Conservation (phyloP, 2,329 filamentous ascomycete species). For the Pseudogymnoascus sp. region DNA sequence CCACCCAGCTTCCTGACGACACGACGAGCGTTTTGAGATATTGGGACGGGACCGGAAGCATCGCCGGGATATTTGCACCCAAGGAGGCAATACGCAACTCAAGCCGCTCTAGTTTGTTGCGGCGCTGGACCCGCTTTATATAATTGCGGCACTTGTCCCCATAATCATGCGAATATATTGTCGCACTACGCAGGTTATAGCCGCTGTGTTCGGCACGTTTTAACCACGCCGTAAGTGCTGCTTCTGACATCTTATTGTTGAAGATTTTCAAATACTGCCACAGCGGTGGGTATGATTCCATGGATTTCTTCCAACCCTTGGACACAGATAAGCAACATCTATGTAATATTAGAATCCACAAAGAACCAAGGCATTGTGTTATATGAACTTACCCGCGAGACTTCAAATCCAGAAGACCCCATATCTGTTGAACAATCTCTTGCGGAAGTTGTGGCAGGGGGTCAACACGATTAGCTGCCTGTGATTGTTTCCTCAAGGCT, state of each 20-base stretch:
- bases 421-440: neutral
- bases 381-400: neutral
- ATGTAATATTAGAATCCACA: neutral
- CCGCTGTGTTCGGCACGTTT: neutral
- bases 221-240: neutral
- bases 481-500: neutral
- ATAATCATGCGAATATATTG: neutral
- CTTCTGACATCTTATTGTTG: neutral
- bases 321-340: neutral
- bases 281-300: slow-evolving; percentile 1
- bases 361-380: neutral
- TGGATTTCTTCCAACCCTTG: neutral
- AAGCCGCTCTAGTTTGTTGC: neutral
- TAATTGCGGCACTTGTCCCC: neutral
- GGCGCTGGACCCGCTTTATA: neutral
- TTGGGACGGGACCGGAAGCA: neutral
- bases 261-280: neutral
- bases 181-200: neutral
- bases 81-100: neutral
- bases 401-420: neutral
- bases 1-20: neutral
- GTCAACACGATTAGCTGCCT: neutral
- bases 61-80: neutral
- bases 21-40: neutral
- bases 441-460: neutral